Conservation (phyloP, 2,329 filamentous ascomycete species). For the Nigrospora osmanthi region DNA sequence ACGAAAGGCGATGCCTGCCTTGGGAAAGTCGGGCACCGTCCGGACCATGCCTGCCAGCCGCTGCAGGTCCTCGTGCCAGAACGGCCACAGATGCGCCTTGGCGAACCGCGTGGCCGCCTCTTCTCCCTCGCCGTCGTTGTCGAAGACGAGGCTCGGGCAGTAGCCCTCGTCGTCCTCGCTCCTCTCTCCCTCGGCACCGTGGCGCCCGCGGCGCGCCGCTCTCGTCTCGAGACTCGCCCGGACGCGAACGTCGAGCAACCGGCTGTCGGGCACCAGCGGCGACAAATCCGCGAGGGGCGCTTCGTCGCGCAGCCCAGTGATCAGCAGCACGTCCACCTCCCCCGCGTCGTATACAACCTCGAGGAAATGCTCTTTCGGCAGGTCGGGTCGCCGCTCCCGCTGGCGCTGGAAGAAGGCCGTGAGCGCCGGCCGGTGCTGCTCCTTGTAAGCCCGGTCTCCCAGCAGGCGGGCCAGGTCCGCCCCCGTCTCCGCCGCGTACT, state of each 20-base stretch:
- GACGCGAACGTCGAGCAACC: slow-evolving; percentile 46
- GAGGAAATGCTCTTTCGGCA: slow-evolving; percentile 45
- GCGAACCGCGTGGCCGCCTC: slow-evolving; percentile 32
- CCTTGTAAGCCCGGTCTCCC: slow-evolving; percentile 51
- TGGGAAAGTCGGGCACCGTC: slow-evolving; percentile 40
- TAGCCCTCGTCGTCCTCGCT: slow-evolving; percentile 11
- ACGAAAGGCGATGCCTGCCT: slow-evolving; percentile 42
- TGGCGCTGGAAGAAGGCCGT: slow-evolving; percentile 42
- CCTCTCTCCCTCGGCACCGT: neutral
- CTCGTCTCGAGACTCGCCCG: slow-evolving; percentile 28
- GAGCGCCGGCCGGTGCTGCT: slow-evolving; percentile 46
- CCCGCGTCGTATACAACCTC: slow-evolving; percentile 29
- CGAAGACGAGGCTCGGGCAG: slow-evolving; percentile 37
- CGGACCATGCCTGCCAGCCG: slow-evolving; percentile 42
- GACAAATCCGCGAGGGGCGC: slow-evolving; percentile 42
- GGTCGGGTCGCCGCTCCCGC: slow-evolving; percentile 28
- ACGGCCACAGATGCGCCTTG: slow-evolving; percentile 30
- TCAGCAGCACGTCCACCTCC: slow-evolving; percentile 46
- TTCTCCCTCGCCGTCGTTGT: slow-evolving; percentile 38
- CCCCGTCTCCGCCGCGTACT: slow-evolving; percentile 42
- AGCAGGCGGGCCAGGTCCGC: slow-evolving; percentile 40
- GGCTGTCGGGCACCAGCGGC: slow-evolving; percentile 38
- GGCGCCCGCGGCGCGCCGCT: slow-evolving; percentile 22
- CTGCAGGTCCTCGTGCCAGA: slow-evolving; percentile 36
- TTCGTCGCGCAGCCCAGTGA: slow-evolving; percentile 57